Evolutionary conservation across 805 yeast genomes (phyloP).

Genomic region (Wickerhamiella australiensis): DNA sequence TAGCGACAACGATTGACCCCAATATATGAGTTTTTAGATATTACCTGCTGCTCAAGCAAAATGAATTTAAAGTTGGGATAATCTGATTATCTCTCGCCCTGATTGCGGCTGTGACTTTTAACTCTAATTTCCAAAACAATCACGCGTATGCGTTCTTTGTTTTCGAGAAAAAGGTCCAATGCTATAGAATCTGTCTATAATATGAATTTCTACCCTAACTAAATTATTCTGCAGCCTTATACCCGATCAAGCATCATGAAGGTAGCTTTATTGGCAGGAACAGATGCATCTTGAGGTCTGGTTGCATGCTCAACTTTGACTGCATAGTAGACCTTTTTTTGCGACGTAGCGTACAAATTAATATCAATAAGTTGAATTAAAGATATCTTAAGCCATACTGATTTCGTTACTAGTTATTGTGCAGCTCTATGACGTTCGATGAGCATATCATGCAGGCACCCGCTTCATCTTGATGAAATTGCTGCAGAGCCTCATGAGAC

Average conservation of each 20-base stretch:
- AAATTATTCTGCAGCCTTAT: no score
- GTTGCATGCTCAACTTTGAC: no score
- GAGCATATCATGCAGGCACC: background rate
- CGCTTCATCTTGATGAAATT: conserved; percentile 7
- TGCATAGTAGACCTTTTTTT: background rate
- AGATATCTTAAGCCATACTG: no score
- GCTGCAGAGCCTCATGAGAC: conserved; percentile 6
- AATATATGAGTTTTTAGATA: background rate
- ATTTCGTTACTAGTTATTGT: no score
- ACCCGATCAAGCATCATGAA: no score
- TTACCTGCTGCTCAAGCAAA: background rate
- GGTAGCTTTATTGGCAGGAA: no score
- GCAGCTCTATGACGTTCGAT: background rate
- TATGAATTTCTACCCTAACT: no score
- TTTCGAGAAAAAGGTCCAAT: background rate
- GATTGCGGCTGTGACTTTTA: background rate
- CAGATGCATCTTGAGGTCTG: no score
- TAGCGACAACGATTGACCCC: no score
- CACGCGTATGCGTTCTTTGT: background rate
- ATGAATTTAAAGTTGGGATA: background rate
- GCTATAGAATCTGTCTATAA: no score
- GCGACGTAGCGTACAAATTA: no score
- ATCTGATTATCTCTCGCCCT: background rate
- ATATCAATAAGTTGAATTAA: no score
- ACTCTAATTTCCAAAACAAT: background rate